Evolutionary conservation across 257 asterid genomes (phyloP), one percentile per base, ranked within the genome.

Genomic region (Ehretia macrophylla): DNA sequence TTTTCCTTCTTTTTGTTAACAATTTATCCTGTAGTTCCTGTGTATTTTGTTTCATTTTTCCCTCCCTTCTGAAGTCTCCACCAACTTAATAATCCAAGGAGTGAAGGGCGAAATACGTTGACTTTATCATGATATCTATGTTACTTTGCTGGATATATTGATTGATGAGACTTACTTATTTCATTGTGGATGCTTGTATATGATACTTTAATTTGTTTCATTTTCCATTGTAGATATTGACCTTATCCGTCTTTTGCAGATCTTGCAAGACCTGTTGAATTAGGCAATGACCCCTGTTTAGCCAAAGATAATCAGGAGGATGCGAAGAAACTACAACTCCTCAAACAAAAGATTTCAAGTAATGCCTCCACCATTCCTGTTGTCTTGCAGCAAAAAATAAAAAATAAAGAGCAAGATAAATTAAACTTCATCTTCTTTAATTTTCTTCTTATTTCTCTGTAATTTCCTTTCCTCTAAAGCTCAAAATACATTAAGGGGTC

Each of bases 321-420:
- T 60, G 74, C 67, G 17, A 82, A 82, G 66, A 82, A 79, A 64
- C 54, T 81, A 49, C 68, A 55, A 56, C 70, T 84, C 63, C 80
- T 88, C 65, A 84, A 86, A 51, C 82, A 83, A 75, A 92, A 84
- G 88, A 79, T 81, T 50, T 77, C 76, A 23, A 75, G 83, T 56
- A 84, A 79, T 75, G 77, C 83, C 3, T 53, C 79, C 13, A 56
- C 62, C 0, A 61, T 83, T 70, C 87, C 86, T 46, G 55, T 51
- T 53, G 72, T 81, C 50, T 68, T 81, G 78, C 81, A 80, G 63
- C n/a, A n/a, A n/a, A n/a, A n/a, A n/a, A n/a, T n/a, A n/a, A n/a
- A n/a, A n/a, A n/a, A n/a, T n/a, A n/a, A n/a, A n/a, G n/a, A n/a
- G n/a, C n/a, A n/a, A n/a, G n/a, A n/a, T n/a, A n/a, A n/a, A n/a